Evolutionary conservation across 2,329 filamentous ascomycete genomes (phyloP), one percentile per base, ranked within the genome.

Genomic region (Periconia digitata): DNA sequence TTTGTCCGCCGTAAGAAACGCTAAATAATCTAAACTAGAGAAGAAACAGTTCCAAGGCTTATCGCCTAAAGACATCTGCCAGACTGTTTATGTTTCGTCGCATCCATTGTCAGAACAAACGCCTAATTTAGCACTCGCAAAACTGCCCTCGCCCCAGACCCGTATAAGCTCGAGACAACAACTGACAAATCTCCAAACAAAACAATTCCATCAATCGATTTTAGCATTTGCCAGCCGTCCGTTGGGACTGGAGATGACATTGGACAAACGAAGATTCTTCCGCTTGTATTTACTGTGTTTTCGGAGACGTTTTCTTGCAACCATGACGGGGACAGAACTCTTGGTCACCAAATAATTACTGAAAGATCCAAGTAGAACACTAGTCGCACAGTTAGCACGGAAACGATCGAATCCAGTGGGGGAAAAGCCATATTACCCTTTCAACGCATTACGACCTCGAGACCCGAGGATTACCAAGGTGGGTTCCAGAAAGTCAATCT

Each of bases 301-400:
- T 41, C 89, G 81, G 37, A 96, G 79, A 49, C 89, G 87, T 77
- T 95, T 96, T 50, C 94, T 81, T 7, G 94, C 94, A 29, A 97
- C 94, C 94, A 99, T 99, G 51, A 99, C 94, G 0, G 94, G 94
- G 15, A 95, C 91, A 2, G 90, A 95, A 55, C 90, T 95, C 75
- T 97, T 97, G 32, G 91, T 95, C 24, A 99, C 92, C 7, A 99
- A 80, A 66, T 99, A 99, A 69, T 97, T 97, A 51, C 90, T 95
- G 72, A 99, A 97, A 0, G 92, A 96, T 21, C 94, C 94, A 23
- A 99, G 81, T 51, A 99, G 86, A 18, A 96, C 92, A 66, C 92
- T 95, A 60, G 43, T 7, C 48, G 38, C 24, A 52, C 37, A 43
- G 44, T 70, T 53, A 69, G 59, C 39, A 49, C n/a, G n/a, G n/a